Conservation (phyloP, 2,329 filamentous ascomycete genomes). For the Ramularia endophylla region DNA sequence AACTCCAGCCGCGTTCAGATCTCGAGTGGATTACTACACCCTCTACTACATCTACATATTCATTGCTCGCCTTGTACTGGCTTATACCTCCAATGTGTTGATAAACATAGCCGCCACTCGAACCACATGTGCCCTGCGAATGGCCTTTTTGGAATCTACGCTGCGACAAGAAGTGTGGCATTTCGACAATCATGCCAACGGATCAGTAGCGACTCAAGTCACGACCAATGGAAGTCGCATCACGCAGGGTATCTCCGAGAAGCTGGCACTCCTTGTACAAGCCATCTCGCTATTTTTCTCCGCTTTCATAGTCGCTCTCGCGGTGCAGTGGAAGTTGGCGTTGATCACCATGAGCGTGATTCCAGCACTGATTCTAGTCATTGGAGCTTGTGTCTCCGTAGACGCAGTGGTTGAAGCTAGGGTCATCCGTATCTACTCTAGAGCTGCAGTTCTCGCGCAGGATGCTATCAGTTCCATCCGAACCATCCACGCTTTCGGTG, state of each 20-base stretch:
- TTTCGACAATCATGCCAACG: slow-evolving; percentile 54
- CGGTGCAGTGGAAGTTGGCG: slow-evolving; percentile 40
- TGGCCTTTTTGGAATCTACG: slow-evolving; percentile 58
- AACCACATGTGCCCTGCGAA: slow-evolving; percentile 46
- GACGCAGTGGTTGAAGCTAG: slow-evolving; percentile 33
- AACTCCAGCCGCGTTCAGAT: slow-evolving; percentile 16
- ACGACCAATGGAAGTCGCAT: slow-evolving; percentile 32
- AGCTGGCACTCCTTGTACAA: slow-evolving; percentile 31
- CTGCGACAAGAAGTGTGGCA: slow-evolving; percentile 62
- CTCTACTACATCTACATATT: slow-evolving; percentile 68
- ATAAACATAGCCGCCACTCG: slow-evolving; percentile 48
- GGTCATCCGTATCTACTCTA: slow-evolving; percentile 35
- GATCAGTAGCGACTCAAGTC: slow-evolving; percentile 33
- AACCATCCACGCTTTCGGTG: slow-evolving; percentile 47
- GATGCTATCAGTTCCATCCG: slow-evolving; percentile 47
- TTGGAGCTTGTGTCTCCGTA: slow-evolving; percentile 30
- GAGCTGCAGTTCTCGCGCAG: slow-evolving; percentile 44
- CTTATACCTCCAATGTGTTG: slow-evolving; percentile 46
- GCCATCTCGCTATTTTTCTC: slow-evolving; percentile 35
- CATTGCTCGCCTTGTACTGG: slow-evolving; percentile 57
- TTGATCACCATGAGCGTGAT: slow-evolving; percentile 44
- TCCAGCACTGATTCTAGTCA: slow-evolving; percentile 36
- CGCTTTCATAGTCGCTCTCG: slow-evolving; percentile 37
- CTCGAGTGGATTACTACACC: slow-evolving; percentile 33
- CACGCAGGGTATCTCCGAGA: slow-evolving; percentile 38